Conservation (phyloP, 2,329 filamentous ascomycete species). For the Fusarium caatingaense region DNA sequence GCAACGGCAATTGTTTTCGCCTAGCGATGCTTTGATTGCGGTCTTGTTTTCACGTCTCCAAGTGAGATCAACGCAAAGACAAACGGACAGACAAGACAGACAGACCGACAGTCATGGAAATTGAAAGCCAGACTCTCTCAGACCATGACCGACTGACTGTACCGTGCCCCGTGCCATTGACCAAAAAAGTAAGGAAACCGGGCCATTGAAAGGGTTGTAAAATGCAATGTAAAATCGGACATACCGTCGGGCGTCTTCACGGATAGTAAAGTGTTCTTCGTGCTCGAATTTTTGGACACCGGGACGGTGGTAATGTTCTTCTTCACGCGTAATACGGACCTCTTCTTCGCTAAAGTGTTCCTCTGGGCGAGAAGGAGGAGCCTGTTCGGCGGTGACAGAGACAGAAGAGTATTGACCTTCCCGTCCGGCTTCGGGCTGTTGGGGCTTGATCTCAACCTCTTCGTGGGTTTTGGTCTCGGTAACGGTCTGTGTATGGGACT, state of each 20-base stretch:
- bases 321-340: conserved; percentile 81
- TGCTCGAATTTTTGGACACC: conserved; percentile 60
- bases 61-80: conserved; percentile 21
- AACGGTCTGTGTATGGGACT: conserved; percentile 63
- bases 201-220: background rate
- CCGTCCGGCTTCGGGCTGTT: conserved; percentile 89
- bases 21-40: conserved; percentile 18
- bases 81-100: background rate
- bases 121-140: conserved; percentile 1
- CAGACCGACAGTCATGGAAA: background rate
- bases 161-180: background rate
- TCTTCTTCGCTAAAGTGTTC: conserved; percentile 82
- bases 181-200: background rate
- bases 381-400: conserved; percentile 66
- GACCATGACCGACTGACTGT: background rate
- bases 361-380: conserved; percentile 73
- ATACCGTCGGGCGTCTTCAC: conserved; percentile 65
- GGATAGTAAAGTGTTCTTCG: conserved; percentile 49
- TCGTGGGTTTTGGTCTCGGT: conserved; percentile 76
- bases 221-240: conserved; percentile 47
- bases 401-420: conserved; percentile 91
- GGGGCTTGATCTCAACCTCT: conserved; percentile 87
- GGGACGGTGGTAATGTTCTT: conserved; percentile 80
- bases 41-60: conserved; percentile 18
- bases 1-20: conserved; percentile 29